Base-by-base conservation (phyloP, 257 asterid genomes). In the Mitragyna speciosa region DNA sequence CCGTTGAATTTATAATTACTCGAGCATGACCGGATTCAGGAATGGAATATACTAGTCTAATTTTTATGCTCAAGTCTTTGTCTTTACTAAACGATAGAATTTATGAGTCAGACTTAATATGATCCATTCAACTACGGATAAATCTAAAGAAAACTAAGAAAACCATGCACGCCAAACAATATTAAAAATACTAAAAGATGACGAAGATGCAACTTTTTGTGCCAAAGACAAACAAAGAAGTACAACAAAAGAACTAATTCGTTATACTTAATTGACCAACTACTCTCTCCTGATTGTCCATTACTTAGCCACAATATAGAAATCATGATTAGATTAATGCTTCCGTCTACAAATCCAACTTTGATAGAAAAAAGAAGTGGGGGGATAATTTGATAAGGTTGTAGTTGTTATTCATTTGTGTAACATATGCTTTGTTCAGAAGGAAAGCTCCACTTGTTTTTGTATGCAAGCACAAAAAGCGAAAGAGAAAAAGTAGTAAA, bases 391-490 rank as follows among this genome's bases (percentile, higher is more conserved):
- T 24, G 33, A 59, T 58, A n/a, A 36, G 45, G 28, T 30, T 63
- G 17, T 19, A 22, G 16, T 41, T 28, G 31, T 20, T n/a, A 63
- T 31, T 15, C 30, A 15, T 30, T n/a, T 12, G 30, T 2, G 36
- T 59, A 14, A 24, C 19, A 39, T 39, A 72, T 80, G 76, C 76
- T 77, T 67, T 43, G 75, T 28, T 70, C 67, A 67, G 12, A 56
- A 77, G 72, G 73, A 85, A 84, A 80, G 77, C 5, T 69, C 26
- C 84, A 63, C 76, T 80, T 74, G 84, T 72, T 71, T 36, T 78
- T 79, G 82, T 85, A 79, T 7, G 70, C 24, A 52, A 68, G 86
- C 71, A 66, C 71, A 82, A 82, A 70, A 79, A 48, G 83, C 41
- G 74, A 83, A 76, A 73, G 71, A 45, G 71, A 47, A 76, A 84